Conservation (phyloP, 129 eudicot species). For the Oenanthe sinensis region DNA sequence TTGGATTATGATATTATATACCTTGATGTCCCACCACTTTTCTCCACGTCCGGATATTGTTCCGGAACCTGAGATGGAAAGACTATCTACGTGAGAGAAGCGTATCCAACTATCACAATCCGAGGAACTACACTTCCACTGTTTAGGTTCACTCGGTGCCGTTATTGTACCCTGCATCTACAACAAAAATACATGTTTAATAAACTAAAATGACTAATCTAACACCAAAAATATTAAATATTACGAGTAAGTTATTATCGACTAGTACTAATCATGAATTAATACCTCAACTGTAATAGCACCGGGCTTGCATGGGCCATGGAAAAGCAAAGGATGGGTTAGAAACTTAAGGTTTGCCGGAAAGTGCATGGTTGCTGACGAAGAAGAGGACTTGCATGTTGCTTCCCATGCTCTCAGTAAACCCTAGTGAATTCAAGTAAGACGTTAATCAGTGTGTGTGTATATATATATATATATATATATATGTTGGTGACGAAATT, state of each 20-base stretch:
- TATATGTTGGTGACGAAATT: too few relatives aligned
- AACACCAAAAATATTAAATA: too few relatives aligned
- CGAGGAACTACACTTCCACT: conserved; percentile 14
- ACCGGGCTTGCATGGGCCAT: conserved; percentile 25
- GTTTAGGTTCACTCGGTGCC: conserved; percentile 20
- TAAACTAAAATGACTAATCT: background rate
- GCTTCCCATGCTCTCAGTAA: conserved; percentile 28
- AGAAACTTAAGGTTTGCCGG: conserved; percentile 18
- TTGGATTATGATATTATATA: background rate
- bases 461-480: too few relatives aligned
- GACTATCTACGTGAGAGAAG: conserved; percentile 14
- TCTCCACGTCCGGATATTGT: background rate
- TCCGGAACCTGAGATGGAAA: conserved; percentile 4
- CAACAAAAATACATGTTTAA: background rate
- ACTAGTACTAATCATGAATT: background rate
- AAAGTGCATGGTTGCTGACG: conserved; percentile 13
- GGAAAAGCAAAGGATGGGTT: conserved; percentile 15
- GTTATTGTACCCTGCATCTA: conserved; percentile 26
- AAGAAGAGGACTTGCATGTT: conserved; percentile 14
- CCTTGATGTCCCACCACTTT: background rate
- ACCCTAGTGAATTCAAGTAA: conserved; percentile 14
- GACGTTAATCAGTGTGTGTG: background rate
- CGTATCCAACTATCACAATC: conserved; percentile 24
- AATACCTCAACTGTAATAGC: conserved; percentile 15
- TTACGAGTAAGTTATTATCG: background rate